These are phyloP conservation scores for Venturia nashicola DNA, from an alignment of 2,329 filamentous ascomycete genomes.

Conservation along the genomic window DNA sequence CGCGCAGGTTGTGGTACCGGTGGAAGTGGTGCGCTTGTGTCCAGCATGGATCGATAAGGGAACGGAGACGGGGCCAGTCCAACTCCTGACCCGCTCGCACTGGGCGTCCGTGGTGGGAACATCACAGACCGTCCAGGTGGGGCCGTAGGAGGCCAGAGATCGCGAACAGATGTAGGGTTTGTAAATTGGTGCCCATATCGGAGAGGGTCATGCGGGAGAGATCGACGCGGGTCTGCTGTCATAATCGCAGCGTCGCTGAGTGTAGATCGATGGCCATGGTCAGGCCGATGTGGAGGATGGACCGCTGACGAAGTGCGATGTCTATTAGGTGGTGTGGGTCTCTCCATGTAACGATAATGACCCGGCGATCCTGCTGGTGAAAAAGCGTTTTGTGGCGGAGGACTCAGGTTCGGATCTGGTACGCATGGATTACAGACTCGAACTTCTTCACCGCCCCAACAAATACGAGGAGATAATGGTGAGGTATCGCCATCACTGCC, in stretches of 20 bases:
- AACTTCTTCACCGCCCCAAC: conserved; percentile 56
- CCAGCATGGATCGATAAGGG: not conserved
- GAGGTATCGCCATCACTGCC: conserved; percentile 18
- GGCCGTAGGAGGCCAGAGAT: conserved; percentile 8
- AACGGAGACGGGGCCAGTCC: conserved; percentile 1
- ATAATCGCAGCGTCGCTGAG: conserved; percentile 5
- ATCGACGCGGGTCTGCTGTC: not conserved
- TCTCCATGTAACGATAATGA: not conserved
- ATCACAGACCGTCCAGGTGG: not conserved
- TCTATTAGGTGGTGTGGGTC: not conserved
- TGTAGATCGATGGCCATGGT: conserved; percentile 5
- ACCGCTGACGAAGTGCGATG: not conserved
- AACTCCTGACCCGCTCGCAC: not conserved
- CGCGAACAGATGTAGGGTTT: conserved; percentile 8
- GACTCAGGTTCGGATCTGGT: conserved; percentile 53
- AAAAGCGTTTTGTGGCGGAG: conserved; percentile 35
- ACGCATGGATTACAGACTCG: conserved; percentile 63
- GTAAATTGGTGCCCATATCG: not conserved
- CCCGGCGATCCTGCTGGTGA: not conserved
- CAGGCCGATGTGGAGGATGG: not conserved
- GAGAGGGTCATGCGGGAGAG: not conserved
- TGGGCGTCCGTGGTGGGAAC: conserved; percentile 5
- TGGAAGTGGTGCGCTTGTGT: not conserved
- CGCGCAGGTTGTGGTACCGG: conserved; percentile 3
- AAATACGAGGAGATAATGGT: conserved; percentile 16